Evolutionary conservation across 2,329 filamentous ascomycete species (phyloP), one percentile per base, ranked within the genome.

Genomic region (Aspergillus amoenus): DNA sequence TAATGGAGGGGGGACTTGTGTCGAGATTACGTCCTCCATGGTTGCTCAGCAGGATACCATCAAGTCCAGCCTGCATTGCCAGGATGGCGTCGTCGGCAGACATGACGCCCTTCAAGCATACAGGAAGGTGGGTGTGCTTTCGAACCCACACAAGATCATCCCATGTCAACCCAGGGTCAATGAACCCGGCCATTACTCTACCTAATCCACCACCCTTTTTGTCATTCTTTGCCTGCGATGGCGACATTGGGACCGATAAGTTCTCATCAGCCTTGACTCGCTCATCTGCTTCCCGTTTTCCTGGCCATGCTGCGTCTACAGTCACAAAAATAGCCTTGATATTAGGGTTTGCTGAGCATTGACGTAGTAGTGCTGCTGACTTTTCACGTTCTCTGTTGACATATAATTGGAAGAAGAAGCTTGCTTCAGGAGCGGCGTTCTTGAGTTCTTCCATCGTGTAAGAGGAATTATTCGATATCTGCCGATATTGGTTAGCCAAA

Each of bases 381-480:
- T 82, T 82, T 30, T 72, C 59, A 3, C 79, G 78, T 55, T 82
- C 74, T 1, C 74, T 74, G 68, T 83, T 82, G 55, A 83, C 81
- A 66, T 84, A 84, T 13, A 84, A 70, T 60, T 84, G 82, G 68
- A 83, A 81, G 64, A 83, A 80, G 69, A 82, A 81, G 15, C 75
- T 75, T 11, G 73, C 69, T 6, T 66, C 62, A 9, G 72, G 70
- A 1, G 76, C 76, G 1, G 76, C 69, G n/a, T 68, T 69, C 24
- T 78, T 73, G 30, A 88, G 81, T 53, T 86, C 83, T 1, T 76
- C 68, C 39, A 86, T 75, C 0, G 84, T 78, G 61, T 81, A 88
- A 1, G 82, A 84, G 1, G 85, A 84, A 50, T 82, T 84, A 12
- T 85, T 88, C 15, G 83, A 85, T 43, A 89, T 76, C 70, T 78